Conservation (phyloP, 2,329 filamentous ascomycete species). For the Hortaea werneckii region DNA sequence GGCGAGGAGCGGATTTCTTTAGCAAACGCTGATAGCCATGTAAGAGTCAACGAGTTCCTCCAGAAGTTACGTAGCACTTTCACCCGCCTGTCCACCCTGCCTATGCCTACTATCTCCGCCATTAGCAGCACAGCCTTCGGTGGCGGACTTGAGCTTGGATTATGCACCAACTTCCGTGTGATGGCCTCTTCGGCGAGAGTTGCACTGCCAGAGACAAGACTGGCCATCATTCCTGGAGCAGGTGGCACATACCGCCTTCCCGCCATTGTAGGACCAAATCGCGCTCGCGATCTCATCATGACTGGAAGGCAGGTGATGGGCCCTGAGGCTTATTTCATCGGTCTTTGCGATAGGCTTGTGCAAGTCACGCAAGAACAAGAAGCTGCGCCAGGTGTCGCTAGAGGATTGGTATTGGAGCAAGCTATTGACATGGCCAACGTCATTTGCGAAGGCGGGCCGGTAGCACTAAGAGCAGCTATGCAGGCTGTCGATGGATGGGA, state of each 20-base stretch:
- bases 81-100: conserved; percentile 59
- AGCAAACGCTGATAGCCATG: not conserved
- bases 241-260: conserved; percentile 87
- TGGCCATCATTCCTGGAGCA: conserved; percentile 90
- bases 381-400: conserved; percentile 44
- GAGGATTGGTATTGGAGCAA: conserved; percentile 61
- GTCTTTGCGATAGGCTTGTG: conserved; percentile 80
- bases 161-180: conserved; percentile 82
- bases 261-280: conserved; percentile 63
- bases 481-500: conserved; percentile 63
- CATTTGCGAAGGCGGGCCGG: conserved; percentile 82
- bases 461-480: conserved; percentile 70
- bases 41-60: conserved; percentile 71
- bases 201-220: conserved; percentile 78
- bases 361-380: conserved; percentile 57
- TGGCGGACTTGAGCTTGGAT: conserved; percentile 84
- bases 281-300: conserved; percentile 82
- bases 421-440: conserved; percentile 69
- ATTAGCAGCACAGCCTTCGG: conserved; percentile 80
- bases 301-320: conserved; percentile 79
- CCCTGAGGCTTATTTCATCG: conserved; percentile 82
- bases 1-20: not conserved
- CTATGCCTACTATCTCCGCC: conserved; percentile 81
- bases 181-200: conserved; percentile 69
- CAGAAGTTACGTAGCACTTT: conserved; percentile 66